A percentile compares a stretch with the other conserved stretches of the same genome.
These are phyloP conservation scores for Phytopythium vexans DNA, from an alignment of 352 stramenopile species.

Conservation along the genomic window DNA sequence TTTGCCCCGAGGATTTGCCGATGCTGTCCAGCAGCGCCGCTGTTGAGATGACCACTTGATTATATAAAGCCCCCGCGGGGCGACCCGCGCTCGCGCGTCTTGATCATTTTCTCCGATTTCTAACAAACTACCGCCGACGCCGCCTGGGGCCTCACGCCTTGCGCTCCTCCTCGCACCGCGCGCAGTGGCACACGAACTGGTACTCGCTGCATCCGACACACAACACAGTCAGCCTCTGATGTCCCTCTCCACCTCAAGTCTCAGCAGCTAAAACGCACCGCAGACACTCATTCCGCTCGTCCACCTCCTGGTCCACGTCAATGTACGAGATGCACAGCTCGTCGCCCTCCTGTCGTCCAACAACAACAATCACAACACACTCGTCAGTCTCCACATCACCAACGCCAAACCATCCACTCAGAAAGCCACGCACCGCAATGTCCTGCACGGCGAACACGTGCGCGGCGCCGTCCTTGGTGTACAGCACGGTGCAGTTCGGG, in stretches of 20 bases:
- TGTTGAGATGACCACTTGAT: no score
- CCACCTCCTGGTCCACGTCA: constrained; percentile 74
- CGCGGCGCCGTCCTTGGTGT: constrained; percentile 73
- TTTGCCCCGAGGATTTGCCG: no score
- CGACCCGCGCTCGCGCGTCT: no score
- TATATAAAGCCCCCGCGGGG: no score
- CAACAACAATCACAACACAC: constrained; percentile 5
- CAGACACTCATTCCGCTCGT: constrained; percentile 79
- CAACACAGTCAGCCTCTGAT: not conserved
- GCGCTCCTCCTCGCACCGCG: constrained; percentile 58
- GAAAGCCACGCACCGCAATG: constrained; percentile 38
- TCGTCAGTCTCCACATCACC: not conserved
- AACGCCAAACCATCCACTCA: not conserved
- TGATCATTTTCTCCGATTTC: no score
- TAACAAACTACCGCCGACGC: no score
- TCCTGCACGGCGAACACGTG: constrained; percentile 74
- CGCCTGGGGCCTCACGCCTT: constrained; percentile 16
- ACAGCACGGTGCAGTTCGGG: constrained; percentile 90
- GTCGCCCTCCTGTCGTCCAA: constrained; percentile 61
- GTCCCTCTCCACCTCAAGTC: not conserved
- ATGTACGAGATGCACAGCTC: constrained; percentile 97
- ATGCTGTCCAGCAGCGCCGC: no score
- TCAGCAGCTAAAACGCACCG: constrained; percentile 29
- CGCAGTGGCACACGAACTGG: constrained; percentile 74
- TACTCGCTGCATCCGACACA: constrained; percentile 49